Conservation (phyloP, 2,329 filamentous ascomycete species). For the Calonectria henricotiae region DNA sequence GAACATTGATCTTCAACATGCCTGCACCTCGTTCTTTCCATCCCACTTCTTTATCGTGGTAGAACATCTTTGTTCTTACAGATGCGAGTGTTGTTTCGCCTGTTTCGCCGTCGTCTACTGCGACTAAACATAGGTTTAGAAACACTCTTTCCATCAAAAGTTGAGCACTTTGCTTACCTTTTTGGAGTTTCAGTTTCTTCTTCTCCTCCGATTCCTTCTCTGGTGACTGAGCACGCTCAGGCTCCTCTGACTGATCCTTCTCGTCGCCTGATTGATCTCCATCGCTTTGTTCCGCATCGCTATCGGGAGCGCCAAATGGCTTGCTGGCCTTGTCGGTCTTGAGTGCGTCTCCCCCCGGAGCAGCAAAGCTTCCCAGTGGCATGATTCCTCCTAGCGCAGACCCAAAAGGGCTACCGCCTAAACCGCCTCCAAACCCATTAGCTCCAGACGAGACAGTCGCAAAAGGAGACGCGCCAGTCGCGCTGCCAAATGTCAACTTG, state of each 20-base stretch:
- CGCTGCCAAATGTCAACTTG: constrained; percentile 68
- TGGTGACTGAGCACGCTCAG: constrained; percentile 63
- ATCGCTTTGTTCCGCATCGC: constrained; percentile 71
- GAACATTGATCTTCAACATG: constrained; percentile 87
- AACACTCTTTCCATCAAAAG: not conserved
- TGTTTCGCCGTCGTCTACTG: constrained; percentile 89
- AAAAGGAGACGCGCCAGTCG: constrained; percentile 65
- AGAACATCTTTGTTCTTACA: constrained; percentile 88
- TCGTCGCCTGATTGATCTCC: constrained; percentile 60
- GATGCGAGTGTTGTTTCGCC: constrained; percentile 83
- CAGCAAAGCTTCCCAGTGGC: constrained; percentile 79
- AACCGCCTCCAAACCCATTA: constrained; percentile 67
- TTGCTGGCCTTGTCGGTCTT: constrained; percentile 76
- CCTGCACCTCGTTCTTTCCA: constrained; percentile 95
- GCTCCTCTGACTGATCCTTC: constrained; percentile 64
- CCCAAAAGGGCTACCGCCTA: constrained; percentile 61
- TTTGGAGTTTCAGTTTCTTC: constrained; percentile 78
- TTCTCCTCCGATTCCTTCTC: constrained; percentile 75
- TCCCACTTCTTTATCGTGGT: constrained; percentile 78
- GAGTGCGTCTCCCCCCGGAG: constrained; percentile 67
- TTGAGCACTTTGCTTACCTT: constrained; percentile 69
- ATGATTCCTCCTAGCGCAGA: constrained; percentile 61
- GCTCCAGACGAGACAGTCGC: constrained; percentile 60
- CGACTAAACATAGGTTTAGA: constrained; percentile 65
- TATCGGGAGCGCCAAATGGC: constrained; percentile 84